These are phyloP conservation scores for Geosmithia morbida DNA, from an alignment of 2,329 filamentous ascomycete species.

Conservation along the genomic window DNA sequence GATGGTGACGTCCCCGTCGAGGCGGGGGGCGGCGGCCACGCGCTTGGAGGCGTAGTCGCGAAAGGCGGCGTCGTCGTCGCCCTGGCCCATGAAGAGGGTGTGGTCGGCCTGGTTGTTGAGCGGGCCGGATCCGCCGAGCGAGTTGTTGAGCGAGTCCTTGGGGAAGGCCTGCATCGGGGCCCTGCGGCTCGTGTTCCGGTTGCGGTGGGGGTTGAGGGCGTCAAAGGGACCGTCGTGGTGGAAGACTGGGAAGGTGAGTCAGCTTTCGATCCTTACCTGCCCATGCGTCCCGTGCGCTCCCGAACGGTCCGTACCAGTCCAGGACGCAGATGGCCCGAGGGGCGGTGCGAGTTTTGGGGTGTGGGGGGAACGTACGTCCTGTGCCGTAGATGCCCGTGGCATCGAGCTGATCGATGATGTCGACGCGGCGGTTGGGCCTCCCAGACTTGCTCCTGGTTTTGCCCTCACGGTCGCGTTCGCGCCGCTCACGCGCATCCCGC, in stretches of 20 bases:
- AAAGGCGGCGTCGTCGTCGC: slow-evolving; percentile 75
- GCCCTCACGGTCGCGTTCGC: slow-evolving; percentile 9
- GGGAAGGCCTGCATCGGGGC: slow-evolving; percentile 97
- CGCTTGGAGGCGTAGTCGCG: slow-evolving; percentile 52
- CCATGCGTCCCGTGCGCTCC: too few species aligned
- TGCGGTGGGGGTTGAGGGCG: slow-evolving; percentile 87
- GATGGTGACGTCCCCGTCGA: slow-evolving; percentile 17
- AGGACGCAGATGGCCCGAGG: too few species aligned
- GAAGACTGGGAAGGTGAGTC: slow-evolving; percentile 49
- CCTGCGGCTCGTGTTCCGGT: slow-evolving; percentile 65
- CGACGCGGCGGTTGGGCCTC: slow-evolving; percentile 41
- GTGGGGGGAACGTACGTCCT: slow-evolving; percentile 52
- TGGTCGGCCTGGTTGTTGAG: slow-evolving; percentile 72
- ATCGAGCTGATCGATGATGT: slow-evolving; percentile 93
- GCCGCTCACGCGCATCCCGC: slow-evolving; percentile 4
- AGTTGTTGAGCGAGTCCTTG: slow-evolving; percentile 83
- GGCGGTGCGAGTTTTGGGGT: too few species aligned
- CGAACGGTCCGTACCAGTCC: too few species aligned
- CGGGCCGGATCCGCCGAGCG: slow-evolving; percentile 74
- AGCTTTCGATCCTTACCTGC: neutral
- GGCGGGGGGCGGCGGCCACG: slow-evolving; percentile 12
- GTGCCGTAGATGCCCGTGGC: slow-evolving; percentile 92
- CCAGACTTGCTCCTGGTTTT: slow-evolving; percentile 24
- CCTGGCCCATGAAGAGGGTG: slow-evolving; percentile 69
- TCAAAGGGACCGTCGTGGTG: slow-evolving; percentile 97